Percentiles rank a stretch among this genome's conserved stretches.
Evolutionary conservation across 768 basidiomycete species (phyloP).

Genomic region (Boletellus ananas): DNA sequence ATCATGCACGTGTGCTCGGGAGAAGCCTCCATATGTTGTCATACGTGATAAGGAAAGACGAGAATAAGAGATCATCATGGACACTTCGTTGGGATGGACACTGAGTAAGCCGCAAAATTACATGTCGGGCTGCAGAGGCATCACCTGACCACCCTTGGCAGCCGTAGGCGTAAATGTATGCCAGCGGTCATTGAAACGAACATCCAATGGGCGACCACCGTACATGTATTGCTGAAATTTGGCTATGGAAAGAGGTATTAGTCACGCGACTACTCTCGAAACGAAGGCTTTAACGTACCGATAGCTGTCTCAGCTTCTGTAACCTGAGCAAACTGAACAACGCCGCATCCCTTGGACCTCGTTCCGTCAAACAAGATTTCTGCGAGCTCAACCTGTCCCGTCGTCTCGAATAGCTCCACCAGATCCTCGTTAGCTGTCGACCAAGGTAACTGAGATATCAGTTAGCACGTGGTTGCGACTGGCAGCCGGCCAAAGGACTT

Average conservation of each 20-base stretch:
- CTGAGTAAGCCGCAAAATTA: conserved; percentile 4
- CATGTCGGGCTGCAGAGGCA: conserved; percentile 60
- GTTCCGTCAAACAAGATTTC: conserved; percentile 93
- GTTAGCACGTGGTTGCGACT: background rate
- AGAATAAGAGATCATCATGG: background rate
- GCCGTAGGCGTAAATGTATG: conserved; percentile 88
- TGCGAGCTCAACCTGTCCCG: conserved; percentile 89
- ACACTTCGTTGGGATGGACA: background rate
- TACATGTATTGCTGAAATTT: conserved; percentile 98
- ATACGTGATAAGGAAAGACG: background rate
- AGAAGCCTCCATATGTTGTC: background rate
- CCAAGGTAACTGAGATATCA: conserved; percentile 76
- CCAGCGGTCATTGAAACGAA: conserved; percentile 94
- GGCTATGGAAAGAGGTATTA: conserved; percentile 38
- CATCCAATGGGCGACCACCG: conserved; percentile 84
- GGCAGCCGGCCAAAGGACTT: conserved; percentile 36
- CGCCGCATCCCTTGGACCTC: conserved; percentile 90
- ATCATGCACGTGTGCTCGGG: background rate
- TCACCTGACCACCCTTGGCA: conserved; percentile 80
- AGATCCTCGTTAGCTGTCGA: conserved; percentile 98
- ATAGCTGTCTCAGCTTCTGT: conserved; percentile 93
- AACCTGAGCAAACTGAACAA: conserved; percentile 89
- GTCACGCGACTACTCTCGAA: background rate
- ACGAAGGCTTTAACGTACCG: conserved; percentile 40
- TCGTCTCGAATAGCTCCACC: conserved; percentile 97